Conservation (phyloP, 352 stramenopile genomes). For the Globisporangium nunn region DNA sequence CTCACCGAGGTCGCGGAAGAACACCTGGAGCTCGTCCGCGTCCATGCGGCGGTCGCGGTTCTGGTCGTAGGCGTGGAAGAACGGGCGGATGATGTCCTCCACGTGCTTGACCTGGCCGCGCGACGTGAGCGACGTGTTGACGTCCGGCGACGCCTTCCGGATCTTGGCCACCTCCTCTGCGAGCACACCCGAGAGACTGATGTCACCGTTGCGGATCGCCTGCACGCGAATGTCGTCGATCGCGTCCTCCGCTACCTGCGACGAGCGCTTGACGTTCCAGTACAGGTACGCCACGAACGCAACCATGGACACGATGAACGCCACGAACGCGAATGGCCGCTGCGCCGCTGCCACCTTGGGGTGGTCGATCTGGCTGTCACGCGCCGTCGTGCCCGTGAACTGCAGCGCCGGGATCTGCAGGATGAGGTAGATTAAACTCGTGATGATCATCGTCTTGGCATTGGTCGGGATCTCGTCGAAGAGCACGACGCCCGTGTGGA, state of each 20-base stretch:
- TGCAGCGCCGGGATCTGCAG: conserved; percentile 90
- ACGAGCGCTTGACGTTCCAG: conserved; percentile 86
- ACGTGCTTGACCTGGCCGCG: conserved; percentile 67
- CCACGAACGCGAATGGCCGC: conserved; percentile 85
- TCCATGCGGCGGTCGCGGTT: conserved; percentile 89
- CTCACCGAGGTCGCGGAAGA: conserved; percentile 95
- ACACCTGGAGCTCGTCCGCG: conserved; percentile 85
- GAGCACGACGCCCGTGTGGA: conserved; percentile 70
- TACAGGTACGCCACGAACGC: conserved; percentile 91
- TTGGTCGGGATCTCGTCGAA: conserved; percentile 87
- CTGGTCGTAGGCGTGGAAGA: conserved; percentile 92
- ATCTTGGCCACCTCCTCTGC: conserved; percentile 72
- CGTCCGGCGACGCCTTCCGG: conserved; percentile 29
- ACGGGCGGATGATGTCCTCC: conserved; percentile 88
- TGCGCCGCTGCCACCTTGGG: conserved; percentile 71
- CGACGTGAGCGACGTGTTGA: conserved; percentile 45
- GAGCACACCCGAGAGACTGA: conserved; percentile 75
- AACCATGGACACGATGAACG: conserved; percentile 84
- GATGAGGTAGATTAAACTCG: conserved; percentile 93
- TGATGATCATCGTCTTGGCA: conserved; percentile 89
- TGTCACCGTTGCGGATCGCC: conserved; percentile 63
- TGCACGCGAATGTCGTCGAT: conserved; percentile 68
- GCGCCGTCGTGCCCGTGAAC: conserved; percentile 70
- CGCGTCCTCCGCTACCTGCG: conserved; percentile 50
- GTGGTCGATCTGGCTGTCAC: conserved; percentile 67